phyloP scores from a whole-genome alignment of 148 eudicot species.

The Simmondsia chinensis region DNA sequence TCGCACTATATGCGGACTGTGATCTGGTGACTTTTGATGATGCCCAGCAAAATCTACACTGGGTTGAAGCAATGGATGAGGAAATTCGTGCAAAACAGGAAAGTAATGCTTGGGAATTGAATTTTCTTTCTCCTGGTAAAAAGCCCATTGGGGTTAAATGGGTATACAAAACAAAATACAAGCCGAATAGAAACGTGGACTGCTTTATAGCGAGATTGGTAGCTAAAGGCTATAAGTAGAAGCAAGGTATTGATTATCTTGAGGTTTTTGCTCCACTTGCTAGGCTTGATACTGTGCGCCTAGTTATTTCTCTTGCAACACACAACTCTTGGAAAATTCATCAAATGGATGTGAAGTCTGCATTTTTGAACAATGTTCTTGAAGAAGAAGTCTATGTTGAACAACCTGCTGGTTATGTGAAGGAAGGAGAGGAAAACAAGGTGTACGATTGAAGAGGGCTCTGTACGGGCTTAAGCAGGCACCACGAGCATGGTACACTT shows the following conservation, averaged over 20 bases:
- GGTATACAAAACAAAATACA: too few species aligned
- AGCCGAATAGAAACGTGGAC: too few species aligned
- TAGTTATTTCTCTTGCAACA: not conserved
- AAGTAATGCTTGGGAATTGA: too few species aligned
- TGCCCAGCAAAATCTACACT: too few species aligned
- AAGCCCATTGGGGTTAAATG: too few species aligned
- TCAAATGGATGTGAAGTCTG: constrained; percentile 9
- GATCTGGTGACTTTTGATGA: too few species aligned
- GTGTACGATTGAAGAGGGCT: constrained; percentile 6
- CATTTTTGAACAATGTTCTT: constrained; percentile 3
- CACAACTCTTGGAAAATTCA: not conserved
- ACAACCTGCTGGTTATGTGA: constrained; percentile 8
- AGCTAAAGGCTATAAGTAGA: not conserved
- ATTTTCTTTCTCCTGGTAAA: too few species aligned
- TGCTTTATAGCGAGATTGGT: too few species aligned
- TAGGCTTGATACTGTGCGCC: not conserved
- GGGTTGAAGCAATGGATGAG: too few species aligned
- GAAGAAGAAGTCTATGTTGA: constrained; percentile 4
- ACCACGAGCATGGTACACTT: constrained; percentile 7
- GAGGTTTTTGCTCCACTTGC: constrained; percentile 2
- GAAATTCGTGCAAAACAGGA: too few species aligned
- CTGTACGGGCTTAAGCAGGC: constrained; percentile 14
- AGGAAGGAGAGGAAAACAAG: constrained; percentile 2
- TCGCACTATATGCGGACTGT: too few species aligned
- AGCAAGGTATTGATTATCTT: not conserved